A percentile compares a stretch with the other conserved stretches of the same genome.
These are phyloP conservation scores for Penicillium decumbens DNA, from an alignment of 2,329 filamentous ascomycete genomes.

Conservation along the genomic window DNA sequence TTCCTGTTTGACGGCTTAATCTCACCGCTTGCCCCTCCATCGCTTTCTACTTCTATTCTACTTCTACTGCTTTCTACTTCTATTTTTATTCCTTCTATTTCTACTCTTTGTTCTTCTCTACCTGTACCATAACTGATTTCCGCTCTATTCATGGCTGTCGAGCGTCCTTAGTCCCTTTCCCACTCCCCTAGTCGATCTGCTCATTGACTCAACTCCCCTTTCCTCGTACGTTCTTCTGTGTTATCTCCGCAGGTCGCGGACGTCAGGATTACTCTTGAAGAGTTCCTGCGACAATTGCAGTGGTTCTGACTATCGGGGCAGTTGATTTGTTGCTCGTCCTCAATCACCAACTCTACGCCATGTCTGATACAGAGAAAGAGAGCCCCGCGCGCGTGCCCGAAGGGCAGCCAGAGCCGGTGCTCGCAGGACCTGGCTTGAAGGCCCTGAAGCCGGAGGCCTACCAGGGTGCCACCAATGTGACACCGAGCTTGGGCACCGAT, in stretches of 20 bases:
- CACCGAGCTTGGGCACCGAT: conserved; percentile 25
- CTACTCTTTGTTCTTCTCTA: not conserved
- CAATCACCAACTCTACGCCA: conserved; percentile 10
- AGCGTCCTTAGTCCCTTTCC: conserved; percentile 10
- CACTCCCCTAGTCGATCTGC: conserved; percentile 3
- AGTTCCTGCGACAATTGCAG: conserved; percentile 12
- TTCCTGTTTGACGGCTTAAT: conserved; percentile 20
- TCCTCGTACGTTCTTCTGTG: conserved; percentile 14
- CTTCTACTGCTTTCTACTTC: not conserved
- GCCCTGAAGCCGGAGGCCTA: conserved; percentile 28
- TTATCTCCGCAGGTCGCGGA: conserved; percentile 7
- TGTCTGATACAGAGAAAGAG: conserved; percentile 21
- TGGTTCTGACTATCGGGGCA: conserved; percentile 4
- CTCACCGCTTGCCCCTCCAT: conserved; percentile 27
- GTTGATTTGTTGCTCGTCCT: conserved; percentile 5
- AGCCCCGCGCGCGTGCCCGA: conserved; percentile 24
- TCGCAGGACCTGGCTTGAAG: conserved; percentile 28
- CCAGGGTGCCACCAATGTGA: conserved; percentile 26
- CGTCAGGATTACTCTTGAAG: conserved; percentile 1
- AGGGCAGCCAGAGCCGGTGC: conserved; percentile 28
- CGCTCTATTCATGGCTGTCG: conserved; percentile 15
- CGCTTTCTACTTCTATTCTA: not conserved
- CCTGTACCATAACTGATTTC: not conserved
- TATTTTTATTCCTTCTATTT: not conserved
- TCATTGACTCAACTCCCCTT: conserved; percentile 7